Evolutionary conservation across 1,284 basidiomycete genomes (phyloP), one percentile per base, ranked within the genome.

Genomic region (Sporisorium sorghi): DNA sequence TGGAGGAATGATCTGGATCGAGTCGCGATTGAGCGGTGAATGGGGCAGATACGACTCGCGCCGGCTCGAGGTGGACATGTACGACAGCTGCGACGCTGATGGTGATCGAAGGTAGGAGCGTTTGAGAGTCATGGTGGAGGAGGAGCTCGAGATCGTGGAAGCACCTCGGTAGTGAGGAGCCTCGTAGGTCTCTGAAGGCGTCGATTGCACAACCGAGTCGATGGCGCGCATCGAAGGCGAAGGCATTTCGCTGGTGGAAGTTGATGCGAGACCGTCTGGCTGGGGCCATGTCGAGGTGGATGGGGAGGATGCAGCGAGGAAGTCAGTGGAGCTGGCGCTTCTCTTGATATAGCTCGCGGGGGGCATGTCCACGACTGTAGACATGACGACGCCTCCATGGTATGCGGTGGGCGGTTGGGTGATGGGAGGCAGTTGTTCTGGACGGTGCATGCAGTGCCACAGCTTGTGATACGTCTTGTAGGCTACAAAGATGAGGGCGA

Each of bases 1-100:
- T 2, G 79, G 79, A 2, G 79, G 77, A 24, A 77, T 51, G 28
- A 81, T 80, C 51, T 80, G 78, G 23, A 81, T 80, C 44, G 62
- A 58, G 21, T 81, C 78, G 7, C 79, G 43, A 44, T 81, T 80
- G 24, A 65, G 51, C 12, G 78, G 78, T 46, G 73, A 68, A 35
- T 81, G 79, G 12, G 79, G 79, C 10, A 81, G 55, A 19, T 81
- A 81, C 12, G 76, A 77, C 17, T 80, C 77, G 21, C 73, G 58
- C 33, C 60, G 67, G 42, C 54, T 56, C 14, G 50, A 58, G 23
- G 24, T 44, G 19, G 60, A 58, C 48, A 67, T 52, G 54, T 59
- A 56, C 7, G 66, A 73, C 9, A 71, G 54, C 14, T 73, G 62
- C 33, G 67, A 75, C 10, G 62, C 55, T 17, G 73, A 70, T 2